These are phyloP conservation scores for Mrakia hoshinonis DNA, from an alignment of 768 basidiomycete genomes.

Conservation along the genomic window DNA sequence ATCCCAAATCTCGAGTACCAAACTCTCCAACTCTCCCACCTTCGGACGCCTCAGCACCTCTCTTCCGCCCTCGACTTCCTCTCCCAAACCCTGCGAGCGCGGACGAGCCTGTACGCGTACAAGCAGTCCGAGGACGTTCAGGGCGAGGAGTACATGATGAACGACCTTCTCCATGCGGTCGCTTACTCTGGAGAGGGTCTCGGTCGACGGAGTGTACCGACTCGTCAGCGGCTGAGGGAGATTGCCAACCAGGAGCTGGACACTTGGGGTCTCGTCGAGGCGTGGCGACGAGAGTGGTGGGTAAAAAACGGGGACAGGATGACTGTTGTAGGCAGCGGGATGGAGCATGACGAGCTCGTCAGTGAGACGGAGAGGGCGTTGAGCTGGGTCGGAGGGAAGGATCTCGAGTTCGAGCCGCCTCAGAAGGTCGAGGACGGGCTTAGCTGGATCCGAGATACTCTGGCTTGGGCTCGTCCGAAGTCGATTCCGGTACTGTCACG, in stretches of 20 bases:
- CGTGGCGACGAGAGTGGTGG: not conserved
- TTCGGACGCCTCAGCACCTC: not conserved
- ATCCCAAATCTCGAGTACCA: constrained; percentile 14
- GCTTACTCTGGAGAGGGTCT: not conserved
- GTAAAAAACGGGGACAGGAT: not conserved
- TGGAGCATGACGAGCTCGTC: not conserved
- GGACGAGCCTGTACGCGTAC: not conserved
- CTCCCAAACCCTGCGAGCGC: not conserved
- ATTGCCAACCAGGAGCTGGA: not conserved
- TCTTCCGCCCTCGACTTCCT: not conserved
- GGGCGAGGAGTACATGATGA: constrained; percentile 2
- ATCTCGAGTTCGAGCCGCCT: not conserved
- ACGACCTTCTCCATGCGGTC: constrained; percentile 8
- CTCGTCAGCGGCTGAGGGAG: not conserved
- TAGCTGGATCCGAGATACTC: not conserved
- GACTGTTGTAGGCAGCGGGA: not conserved
- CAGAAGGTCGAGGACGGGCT: not conserved
- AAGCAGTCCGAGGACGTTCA: not conserved
- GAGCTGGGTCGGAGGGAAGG: not conserved
- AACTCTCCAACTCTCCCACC: not conserved
- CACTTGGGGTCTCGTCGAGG: not conserved
- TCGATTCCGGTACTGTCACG: too few relatives aligned
- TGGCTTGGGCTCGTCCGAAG: not conserved
- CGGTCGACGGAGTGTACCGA: not conserved
- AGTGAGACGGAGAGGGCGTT: not conserved